Conservation (phyloP, 73 alveolate genomes). For the Paramecium tetraurelia region DNA sequence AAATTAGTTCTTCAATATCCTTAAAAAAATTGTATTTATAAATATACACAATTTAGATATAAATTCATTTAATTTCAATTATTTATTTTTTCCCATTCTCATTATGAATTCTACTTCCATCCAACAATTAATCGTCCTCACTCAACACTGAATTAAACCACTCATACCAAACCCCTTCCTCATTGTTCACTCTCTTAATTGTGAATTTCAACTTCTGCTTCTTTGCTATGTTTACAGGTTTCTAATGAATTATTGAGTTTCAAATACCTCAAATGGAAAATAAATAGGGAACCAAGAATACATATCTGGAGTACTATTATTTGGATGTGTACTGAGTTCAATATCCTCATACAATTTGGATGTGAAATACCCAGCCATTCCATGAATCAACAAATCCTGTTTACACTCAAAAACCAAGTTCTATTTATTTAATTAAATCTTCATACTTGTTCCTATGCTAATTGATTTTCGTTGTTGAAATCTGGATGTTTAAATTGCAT, state of each 20-base stretch:
- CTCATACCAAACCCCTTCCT: slow-evolving; percentile 87
- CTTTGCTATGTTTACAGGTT: slow-evolving; percentile 69
- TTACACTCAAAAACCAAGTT: slow-evolving; percentile 49
- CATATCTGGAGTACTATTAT: slow-evolving; percentile 75
- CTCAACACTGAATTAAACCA: slow-evolving; percentile 70
- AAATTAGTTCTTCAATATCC: background rate
- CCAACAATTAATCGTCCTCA: background rate
- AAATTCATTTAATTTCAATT: background rate
- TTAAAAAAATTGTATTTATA: background rate
- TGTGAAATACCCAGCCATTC: slow-evolving; percentile 85
- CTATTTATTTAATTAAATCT: background rate
- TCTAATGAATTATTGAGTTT: background rate
- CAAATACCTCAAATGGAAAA: slow-evolving; percentile 74
- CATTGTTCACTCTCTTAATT: slow-evolving; percentile 72
- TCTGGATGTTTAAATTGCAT: slow-evolving; percentile 74
- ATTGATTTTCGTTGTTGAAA: background rate
- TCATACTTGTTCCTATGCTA: slow-evolving; percentile 5
- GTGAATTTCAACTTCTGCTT: slow-evolving; percentile 59
- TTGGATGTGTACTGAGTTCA: slow-evolving; percentile 73
- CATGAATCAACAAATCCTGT: slow-evolving; percentile 69
- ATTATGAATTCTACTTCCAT: slow-evolving; percentile 71
- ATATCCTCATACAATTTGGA: slow-evolving; percentile 72
- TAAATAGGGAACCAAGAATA: slow-evolving; percentile 91
- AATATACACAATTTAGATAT: background rate
- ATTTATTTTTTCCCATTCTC: background rate